Conservation (phyloP, 2,329 filamentous ascomycete genomes). For the Hypomyces rosellus region DNA sequence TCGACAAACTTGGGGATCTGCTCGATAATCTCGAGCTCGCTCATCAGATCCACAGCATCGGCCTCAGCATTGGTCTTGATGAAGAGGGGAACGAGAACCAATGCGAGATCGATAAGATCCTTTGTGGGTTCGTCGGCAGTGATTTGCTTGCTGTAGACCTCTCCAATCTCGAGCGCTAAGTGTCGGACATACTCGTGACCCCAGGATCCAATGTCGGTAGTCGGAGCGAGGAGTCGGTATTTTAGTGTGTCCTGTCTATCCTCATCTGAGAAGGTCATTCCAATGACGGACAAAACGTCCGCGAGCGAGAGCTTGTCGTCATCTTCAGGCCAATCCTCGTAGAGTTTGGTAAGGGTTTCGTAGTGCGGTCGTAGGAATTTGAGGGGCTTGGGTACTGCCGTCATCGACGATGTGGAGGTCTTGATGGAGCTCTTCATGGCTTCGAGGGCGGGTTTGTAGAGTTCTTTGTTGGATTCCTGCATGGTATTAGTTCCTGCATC, state of each 20-base stretch:
- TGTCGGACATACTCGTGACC: slow-evolving; percentile 98
- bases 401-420: slow-evolving; percentile 99
- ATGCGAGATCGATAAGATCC: slow-evolving; percentile 78
- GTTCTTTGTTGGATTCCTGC: slow-evolving; percentile 76
- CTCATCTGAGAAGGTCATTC: slow-evolving; percentile 98
- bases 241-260: slow-evolving; percentile 93
- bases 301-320: slow-evolving; percentile 85
- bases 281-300: slow-evolving; percentile 93
- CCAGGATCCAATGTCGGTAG: slow-evolving; percentile 92
- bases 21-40: slow-evolving; percentile 95
- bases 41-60: slow-evolving; percentile 94
- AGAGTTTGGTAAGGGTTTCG: slow-evolving; percentile 76
- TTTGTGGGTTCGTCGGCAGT: slow-evolving; percentile 76
- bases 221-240: slow-evolving; percentile 83
- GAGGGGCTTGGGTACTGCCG: slow-evolving; percentile 93
- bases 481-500: slow-evolving; percentile 12
- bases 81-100: slow-evolving; percentile 86
- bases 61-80: slow-evolving; percentile 96
- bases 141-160: slow-evolving; percentile 84
- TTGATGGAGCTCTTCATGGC: slow-evolving; percentile 98
- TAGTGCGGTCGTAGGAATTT: slow-evolving; percentile 98
- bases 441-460: slow-evolving; percentile 89
- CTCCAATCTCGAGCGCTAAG: slow-evolving; percentile 88
- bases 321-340: slow-evolving; percentile 81
- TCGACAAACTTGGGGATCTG: slow-evolving; percentile 84